Evolutionary conservation across 2,329 filamentous ascomycete genomes (phyloP).

Genomic region (Alternaria tenuissima): DNA sequence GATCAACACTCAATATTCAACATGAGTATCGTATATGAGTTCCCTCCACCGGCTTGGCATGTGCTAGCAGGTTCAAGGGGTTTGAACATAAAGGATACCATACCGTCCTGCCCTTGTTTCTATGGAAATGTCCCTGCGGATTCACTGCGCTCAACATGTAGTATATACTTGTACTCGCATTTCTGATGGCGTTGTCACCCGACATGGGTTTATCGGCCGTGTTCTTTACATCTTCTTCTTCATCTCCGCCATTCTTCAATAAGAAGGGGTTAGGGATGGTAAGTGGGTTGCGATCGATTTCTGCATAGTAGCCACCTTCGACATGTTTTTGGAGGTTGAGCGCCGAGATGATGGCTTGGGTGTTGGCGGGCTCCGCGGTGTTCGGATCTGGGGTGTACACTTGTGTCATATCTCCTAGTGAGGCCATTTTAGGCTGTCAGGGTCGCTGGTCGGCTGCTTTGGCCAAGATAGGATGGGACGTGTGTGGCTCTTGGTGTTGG

Average conservation of each 20-base stretch:
- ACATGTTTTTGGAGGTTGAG: conserved; percentile 55
- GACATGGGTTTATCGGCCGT: conserved; percentile 49
- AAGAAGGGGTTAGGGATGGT: conserved; percentile 64
- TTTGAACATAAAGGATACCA: neutral
- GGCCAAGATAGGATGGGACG: neutral
- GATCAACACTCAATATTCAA: neutral
- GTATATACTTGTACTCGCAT: conserved; percentile 68
- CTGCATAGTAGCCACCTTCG: conserved; percentile 61
- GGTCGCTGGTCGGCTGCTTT: neutral
- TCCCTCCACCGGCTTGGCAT: neutral
- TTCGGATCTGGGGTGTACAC: neutral
- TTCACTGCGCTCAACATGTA: conserved; percentile 68
- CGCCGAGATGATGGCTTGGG: conserved; percentile 29
- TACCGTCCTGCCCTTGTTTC: conserved; percentile 66
- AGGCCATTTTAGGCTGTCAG: too few species aligned
- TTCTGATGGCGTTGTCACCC: conserved; percentile 55
- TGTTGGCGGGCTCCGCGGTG: conserved; percentile 20
- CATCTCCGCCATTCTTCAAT: neutral
- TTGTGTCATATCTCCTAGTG: neutral
- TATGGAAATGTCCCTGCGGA: conserved; percentile 69
- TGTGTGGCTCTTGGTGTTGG: neutral
- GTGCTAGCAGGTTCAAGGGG: neutral
- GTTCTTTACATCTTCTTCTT: conserved; percentile 7
- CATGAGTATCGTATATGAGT: neutral
- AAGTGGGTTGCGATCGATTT: conserved; percentile 57